Evolutionary conservation across 129 eudicot species (phyloP).

Genomic region (Kitagawia praeruptora): DNA sequence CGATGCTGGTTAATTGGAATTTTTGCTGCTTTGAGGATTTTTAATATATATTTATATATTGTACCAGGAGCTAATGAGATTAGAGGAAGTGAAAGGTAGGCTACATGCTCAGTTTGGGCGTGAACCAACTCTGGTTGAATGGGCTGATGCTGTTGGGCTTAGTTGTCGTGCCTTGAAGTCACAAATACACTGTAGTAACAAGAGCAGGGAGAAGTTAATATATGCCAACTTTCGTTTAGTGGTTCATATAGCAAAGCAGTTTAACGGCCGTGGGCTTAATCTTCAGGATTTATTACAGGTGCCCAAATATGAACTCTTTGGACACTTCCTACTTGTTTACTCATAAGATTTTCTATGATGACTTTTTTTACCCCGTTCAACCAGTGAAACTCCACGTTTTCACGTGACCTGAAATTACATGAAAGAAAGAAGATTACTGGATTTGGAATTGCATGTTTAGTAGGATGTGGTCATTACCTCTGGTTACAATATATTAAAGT

Average conservation of each 20-base stretch:
- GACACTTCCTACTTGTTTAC: neutral
- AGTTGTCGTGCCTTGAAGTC: conserved; percentile 45
- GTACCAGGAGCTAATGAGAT: conserved; percentile 44
- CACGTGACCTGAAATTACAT: neutral
- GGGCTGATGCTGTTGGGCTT: conserved; percentile 68
- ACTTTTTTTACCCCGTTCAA: neutral
- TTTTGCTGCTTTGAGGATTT: neutral
- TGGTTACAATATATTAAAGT: neutral
- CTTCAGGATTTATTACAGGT: conserved; percentile 91
- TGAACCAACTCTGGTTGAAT: conserved; percentile 82
- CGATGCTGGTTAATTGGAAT: neutral
- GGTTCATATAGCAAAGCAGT: conserved; percentile 83
- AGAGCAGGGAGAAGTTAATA: conserved; percentile 68
- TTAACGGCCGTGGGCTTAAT: conserved; percentile 75
- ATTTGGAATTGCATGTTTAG: neutral
- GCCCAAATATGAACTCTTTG: neutral
- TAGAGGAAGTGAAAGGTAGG: conserved; percentile 52
- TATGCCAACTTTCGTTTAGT: conserved; percentile 88
- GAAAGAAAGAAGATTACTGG: neutral
- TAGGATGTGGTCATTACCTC: neutral
- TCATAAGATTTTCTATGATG: neutral
- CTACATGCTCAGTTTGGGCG: conserved; percentile 56
- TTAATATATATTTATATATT: neutral
- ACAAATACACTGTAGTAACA: conserved; percentile 45
- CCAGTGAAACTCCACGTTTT: neutral